A percentile compares a stretch with the other conserved stretches of the same genome.
These are phyloP conservation scores for Colletotrichum sp. DNA, from an alignment of 2,329 filamentous ascomycete species.

Conservation along the genomic window DNA sequence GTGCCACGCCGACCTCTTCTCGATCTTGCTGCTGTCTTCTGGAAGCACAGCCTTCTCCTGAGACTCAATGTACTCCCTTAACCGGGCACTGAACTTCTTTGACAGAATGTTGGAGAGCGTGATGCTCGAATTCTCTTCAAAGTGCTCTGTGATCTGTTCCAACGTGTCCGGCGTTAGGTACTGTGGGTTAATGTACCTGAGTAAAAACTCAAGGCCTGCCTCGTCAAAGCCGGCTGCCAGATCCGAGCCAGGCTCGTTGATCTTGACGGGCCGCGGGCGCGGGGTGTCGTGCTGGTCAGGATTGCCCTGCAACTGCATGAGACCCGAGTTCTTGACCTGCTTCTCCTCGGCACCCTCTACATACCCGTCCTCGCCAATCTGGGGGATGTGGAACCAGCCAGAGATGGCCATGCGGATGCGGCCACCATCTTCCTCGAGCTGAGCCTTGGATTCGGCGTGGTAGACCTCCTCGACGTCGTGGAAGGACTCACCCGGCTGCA, in stretches of 20 bases:
- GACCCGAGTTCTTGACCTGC: conserved; percentile 85
- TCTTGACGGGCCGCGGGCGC: conserved; percentile 60
- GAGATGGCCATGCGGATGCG: conserved; percentile 96
- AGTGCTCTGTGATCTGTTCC: conserved; percentile 79
- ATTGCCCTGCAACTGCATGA: conserved; percentile 92
- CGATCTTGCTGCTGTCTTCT: conserved; percentile 58
- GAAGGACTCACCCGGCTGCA: conserved; percentile 98
- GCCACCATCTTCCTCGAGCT: conserved; percentile 72
- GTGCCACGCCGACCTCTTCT: conserved; percentile 67
- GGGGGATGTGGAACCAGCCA: conserved; percentile 98
- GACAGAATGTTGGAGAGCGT: conserved; percentile 81
- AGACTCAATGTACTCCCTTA: conserved; percentile 74
- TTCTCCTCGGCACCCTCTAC: conserved; percentile 87
- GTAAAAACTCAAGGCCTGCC: conserved; percentile 84
- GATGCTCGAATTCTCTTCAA: conserved; percentile 83
- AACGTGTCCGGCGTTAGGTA: conserved; percentile 93
- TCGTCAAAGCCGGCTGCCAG: conserved; percentile 68
- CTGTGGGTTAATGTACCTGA: conserved; percentile 87
- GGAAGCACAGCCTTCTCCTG: conserved; percentile 60
- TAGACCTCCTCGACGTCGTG: conserved; percentile 99
- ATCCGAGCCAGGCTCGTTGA: conserved; percentile 44
- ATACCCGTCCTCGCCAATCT: conserved; percentile 91
- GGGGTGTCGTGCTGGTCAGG: conserved; percentile 89
- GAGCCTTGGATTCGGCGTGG: conserved; percentile 63
- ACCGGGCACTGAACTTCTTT: conserved; percentile 74